phyloP scores from a whole-genome alignment of 495 filamentous ascomycete genomes.

The Lophium mytilinum region DNA sequence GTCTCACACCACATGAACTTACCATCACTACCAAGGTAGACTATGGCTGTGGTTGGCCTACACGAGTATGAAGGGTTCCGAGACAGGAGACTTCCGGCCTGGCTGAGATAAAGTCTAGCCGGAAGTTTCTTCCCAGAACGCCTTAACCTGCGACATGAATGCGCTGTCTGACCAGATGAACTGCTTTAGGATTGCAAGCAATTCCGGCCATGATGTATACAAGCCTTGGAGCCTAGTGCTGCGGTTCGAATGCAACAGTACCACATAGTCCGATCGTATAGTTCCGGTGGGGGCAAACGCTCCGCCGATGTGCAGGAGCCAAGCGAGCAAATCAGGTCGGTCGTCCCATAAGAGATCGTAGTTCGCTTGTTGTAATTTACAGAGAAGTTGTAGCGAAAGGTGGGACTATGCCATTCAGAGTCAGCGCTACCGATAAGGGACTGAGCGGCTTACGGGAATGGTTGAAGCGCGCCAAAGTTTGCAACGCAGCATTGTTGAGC shows the following conservation, averaged over 20 bases:
- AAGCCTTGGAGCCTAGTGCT: background rate
- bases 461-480: slow-evolving; percentile 33
- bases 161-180: slow-evolving; percentile 39
- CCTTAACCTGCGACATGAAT: slow-evolving; percentile 27
- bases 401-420: slow-evolving; percentile 26
- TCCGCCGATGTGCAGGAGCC: slow-evolving; percentile 36
- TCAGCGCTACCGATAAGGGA: background rate
- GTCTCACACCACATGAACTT: too few relatives aligned
- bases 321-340: slow-evolving; percentile 29
- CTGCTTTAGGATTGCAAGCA: slow-evolving; percentile 26
- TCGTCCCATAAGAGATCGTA: slow-evolving; percentile 28
- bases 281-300: slow-evolving; percentile 32
- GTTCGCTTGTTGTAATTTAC: slow-evolving; percentile 25
- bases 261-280: slow-evolving; percentile 30
- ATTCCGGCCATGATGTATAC: slow-evolving; percentile 27
- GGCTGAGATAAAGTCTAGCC: background rate
- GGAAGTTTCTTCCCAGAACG: slow-evolving; percentile 22
- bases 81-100: background rate
- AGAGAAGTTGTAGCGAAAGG: slow-evolving; percentile 32
- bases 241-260: slow-evolving; percentile 24
- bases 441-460: slow-evolving; percentile 28
- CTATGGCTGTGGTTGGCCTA: too few relatives aligned
- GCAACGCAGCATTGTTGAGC: slow-evolving; percentile 35
- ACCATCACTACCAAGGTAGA: too few relatives aligned
- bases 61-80: too few relatives aligned